Base-by-base conservation (phyloP, 208 protist species). In the Acanthamoeba lenticulata region DNA sequence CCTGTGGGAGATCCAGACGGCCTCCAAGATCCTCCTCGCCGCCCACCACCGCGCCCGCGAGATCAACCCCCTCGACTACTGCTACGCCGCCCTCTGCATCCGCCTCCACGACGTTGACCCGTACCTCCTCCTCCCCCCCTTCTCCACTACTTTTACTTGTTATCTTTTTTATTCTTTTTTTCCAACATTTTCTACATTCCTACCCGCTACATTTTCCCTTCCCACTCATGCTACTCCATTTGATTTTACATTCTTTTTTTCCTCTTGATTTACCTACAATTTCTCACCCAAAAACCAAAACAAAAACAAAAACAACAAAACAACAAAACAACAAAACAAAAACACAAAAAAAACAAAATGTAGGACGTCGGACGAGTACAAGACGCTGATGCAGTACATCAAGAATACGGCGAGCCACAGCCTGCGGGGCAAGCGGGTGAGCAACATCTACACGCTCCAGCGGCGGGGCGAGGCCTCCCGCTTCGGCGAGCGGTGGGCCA, bases 21-120 rank as follows among this genome's bases (percentile, higher is more conserved):
- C 93, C 11, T 7, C 44, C 9, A 96, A 96, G 40, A 94, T 96
- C 29, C 36, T 96, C 0, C 32, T 96, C 27, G 94, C 65, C 19
- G 94, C 94, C 27, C 92, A 94, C 29, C n/a, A 38, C 29, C 32
- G 92, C n/a, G 88, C 81, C 34, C 86, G 45, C 0, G 52, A 34
- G 24, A 67, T 96, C 21, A 90, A 96, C 81, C 94, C 94, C 52
- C 91, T 72, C 32, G 94, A 96, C 40, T 96, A 96, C 60, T 96
- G 94, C 60, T 69, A 92, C 42, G 42, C 32, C 21, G 94, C 94
- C 24, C 3, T 95, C 34, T 36, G 60, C 21, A 27, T 60, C 7
- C 77, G 27, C 2, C 5, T 95, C 0, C 77, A 95, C 24, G 45
- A 38, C 36, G 15, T 96, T 2, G 29, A 62, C 29, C 1, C 24